Conservation (phyloP, 164 flowering plant species). For the Cinnamomum micranthum region DNA sequence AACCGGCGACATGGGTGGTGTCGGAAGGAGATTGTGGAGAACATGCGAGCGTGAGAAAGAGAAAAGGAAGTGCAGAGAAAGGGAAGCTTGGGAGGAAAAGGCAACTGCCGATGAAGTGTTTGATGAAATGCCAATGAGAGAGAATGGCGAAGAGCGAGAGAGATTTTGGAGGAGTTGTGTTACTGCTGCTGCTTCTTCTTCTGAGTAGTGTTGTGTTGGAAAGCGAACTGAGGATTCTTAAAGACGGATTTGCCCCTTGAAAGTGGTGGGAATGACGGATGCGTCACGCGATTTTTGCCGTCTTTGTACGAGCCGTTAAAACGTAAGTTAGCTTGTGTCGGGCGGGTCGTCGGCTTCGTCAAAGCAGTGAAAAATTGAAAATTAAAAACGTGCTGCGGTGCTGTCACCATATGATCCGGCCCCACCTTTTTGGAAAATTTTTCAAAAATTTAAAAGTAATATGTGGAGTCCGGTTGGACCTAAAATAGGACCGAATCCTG, state of each 20-base stretch:
- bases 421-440: too few relatives aligned
- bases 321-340: too few relatives aligned
- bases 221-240: conserved; percentile 39
- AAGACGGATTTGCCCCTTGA: conserved; percentile 45
- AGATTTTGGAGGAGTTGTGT: conserved; percentile 6
- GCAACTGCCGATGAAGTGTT: conserved; percentile 18
- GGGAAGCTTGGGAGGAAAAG: conserved; percentile 1
- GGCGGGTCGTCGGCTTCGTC: too few relatives aligned
- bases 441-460: too few relatives aligned
- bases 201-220: conserved; percentile 24
- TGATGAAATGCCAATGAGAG: conserved; percentile 19
- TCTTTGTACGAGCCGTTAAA: too few relatives aligned
- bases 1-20: not conserved
- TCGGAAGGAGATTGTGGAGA: not conserved
- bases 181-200: not conserved
- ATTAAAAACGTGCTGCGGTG: too few relatives aligned
- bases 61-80: conserved; percentile 7
- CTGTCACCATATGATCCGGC: too few relatives aligned
- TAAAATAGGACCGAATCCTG: too few relatives aligned
- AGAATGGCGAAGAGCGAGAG: conserved; percentile 15
- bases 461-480: too few relatives aligned
- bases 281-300: conserved; percentile 6
- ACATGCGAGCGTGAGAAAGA: not conserved
- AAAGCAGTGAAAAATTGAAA: too few relatives aligned
- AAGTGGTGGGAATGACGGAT: conserved; percentile 16